These are phyloP conservation scores for Penicillium sp. DNA, from an alignment of 2,329 filamentous ascomycete genomes.

Conservation along the genomic window DNA sequence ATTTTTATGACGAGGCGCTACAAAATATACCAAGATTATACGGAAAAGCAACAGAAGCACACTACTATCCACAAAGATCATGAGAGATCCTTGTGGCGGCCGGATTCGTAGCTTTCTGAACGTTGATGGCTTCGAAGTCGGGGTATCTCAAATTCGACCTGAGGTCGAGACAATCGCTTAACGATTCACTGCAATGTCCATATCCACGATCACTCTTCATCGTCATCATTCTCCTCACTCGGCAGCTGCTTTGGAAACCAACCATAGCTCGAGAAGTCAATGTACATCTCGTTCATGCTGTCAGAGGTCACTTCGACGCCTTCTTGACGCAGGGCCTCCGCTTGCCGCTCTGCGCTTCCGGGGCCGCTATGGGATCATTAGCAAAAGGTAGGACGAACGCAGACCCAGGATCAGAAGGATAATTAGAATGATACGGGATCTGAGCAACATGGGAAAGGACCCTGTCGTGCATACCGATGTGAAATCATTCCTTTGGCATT, in stretches of 20 bases:
- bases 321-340: conserved; percentile 41
- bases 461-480: conserved; percentile 60
- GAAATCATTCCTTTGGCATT: conserved; percentile 86
- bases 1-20: too few relatives aligned
- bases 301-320: conserved; percentile 44
- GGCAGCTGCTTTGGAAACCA: conserved; percentile 54
- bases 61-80: too few relatives aligned
- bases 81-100: too few relatives aligned
- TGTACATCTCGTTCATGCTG: conserved; percentile 45
- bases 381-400: not conserved
- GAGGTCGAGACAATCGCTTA: not conserved
- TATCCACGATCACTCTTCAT: not conserved
- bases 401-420: not conserved
- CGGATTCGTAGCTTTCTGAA: too few relatives aligned
- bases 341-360: conserved; percentile 45
- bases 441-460: not conserved
- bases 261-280: conserved; percentile 46
- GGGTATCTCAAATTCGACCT: not conserved
- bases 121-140: too few relatives aligned
- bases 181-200: not conserved
- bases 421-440: not conserved
- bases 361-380: conserved; percentile 34
- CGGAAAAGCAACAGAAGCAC: too few relatives aligned
- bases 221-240: conserved; percentile 40
- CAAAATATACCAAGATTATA: too few relatives aligned